Evolutionary conservation across 345 rosid species (phyloP), one percentile per base, ranked within the genome.

Genomic region (Sisymbrium altissimum): DNA sequence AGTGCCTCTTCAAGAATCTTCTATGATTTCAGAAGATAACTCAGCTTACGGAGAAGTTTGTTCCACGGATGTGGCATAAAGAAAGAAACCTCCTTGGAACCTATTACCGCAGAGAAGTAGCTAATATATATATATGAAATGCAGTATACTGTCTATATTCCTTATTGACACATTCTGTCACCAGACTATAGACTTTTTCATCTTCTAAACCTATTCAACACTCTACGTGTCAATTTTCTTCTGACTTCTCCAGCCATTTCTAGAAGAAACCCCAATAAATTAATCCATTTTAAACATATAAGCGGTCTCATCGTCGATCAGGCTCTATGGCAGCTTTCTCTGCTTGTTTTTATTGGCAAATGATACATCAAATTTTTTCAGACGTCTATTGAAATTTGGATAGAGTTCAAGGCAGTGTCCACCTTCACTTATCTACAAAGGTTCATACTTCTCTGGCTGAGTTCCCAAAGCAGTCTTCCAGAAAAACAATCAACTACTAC

Each of bases 331-430:
- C 30, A 55, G 65, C 66, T 38, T 73, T 23, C 21, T 38, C 77
- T 58, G 71, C 66, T 35, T 55, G 40, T 73, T 65, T 73, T 65
- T 23, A 23, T 84, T 91, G 73, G 78, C 83, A 48, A 91, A 72
- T 19, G 87, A 75, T 53, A 78, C 48, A 32, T 89, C 92, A 68
- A 83, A 93, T 72, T 86, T 90, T 87, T 88, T 89, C 68, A 91
- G 81, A 70, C 89, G 91, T 76, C 73, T 85, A 45, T 91, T 88
- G 84, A 87, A 91, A 78, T 91, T 96, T 9, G 96, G 91, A 75
- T 85, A 93, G 27, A 93, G 86, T 84, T 93, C 98, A 33, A 91
- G 97, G 62, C 94, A 88, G 64, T 93, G 98, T 41, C 96, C 97
- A n/a, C 93, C 97, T 30, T 96, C 90, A 64, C 9, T 86, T 76